phyloP scores from a whole-genome alignment of 192 early-diverging fungal species.

The Paraglomus brasilianum region DNA sequence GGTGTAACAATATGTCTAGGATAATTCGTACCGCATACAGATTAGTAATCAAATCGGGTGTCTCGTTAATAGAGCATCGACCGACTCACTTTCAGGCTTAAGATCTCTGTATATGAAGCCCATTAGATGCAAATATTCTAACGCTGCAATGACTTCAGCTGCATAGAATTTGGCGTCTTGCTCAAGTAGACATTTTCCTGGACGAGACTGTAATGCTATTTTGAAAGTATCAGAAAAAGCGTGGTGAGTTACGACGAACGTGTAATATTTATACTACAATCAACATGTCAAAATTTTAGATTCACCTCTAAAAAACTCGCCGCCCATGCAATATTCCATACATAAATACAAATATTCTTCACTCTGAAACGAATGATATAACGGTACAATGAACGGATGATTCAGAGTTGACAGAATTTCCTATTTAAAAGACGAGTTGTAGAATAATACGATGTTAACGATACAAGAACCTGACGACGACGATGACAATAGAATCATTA shows the following conservation, averaged over 20 bases:
- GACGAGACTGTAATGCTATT: constrained; percentile 77
- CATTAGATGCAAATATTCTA: constrained; percentile 95
- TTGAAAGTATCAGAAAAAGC: neutral
- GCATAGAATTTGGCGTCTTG: constrained; percentile 95
- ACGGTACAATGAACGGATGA: constrained; percentile 86
- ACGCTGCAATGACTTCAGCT: constrained; percentile 91
- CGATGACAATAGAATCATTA: constrained; percentile 90
- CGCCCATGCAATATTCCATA: constrained; percentile 89
- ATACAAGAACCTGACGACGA: no score
- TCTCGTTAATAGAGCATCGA: neutral
- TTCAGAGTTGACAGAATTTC: constrained; percentile 73
- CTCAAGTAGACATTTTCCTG: constrained; percentile 86
- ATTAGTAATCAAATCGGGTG: neutral
- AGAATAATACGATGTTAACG: no score
- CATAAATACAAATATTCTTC: constrained; percentile 82
- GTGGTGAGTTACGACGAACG: neutral
- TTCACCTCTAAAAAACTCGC: constrained; percentile 83
- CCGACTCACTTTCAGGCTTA: constrained; percentile 89
- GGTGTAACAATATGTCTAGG: constrained; percentile 84
- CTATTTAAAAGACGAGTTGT: neutral
- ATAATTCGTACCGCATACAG: neutral
- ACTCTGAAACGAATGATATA: constrained; percentile 88
- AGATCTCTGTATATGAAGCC: constrained; percentile 98
- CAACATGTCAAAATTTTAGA: neutral
- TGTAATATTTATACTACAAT: neutral